Evolutionary conservation across 352 stramenopile genomes (phyloP).

Genomic region (Saprolegnia diclina): DNA sequence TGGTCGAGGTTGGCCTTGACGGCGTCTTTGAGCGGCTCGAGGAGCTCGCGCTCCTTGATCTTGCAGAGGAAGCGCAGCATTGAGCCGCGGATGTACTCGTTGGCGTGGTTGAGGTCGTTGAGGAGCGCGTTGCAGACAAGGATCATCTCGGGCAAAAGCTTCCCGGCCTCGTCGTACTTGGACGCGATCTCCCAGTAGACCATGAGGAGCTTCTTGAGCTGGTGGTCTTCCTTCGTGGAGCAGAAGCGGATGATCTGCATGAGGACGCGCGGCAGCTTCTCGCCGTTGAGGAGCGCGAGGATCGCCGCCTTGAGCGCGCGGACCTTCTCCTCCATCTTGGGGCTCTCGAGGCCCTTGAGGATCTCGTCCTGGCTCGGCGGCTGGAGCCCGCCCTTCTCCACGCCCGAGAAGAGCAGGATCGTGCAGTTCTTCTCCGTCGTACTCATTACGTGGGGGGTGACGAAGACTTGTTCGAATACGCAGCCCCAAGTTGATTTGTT

Average conservation of each 20-base stretch:
- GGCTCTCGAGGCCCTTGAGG: slow-evolving; percentile 95
- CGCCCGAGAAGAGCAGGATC: slow-evolving; percentile 25
- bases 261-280: slow-evolving; percentile 97
- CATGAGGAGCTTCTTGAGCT: slow-evolving; percentile 99
- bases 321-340: slow-evolving; percentile 94
- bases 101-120: slow-evolving; percentile 99
- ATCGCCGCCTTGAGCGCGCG: slow-evolving; percentile 98
- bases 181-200: slow-evolving; percentile 99
- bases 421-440: slow-evolving; percentile 28
- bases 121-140: slow-evolving; percentile 99
- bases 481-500: background rate
- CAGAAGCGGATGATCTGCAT: slow-evolving; percentile 99
- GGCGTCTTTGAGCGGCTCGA: slow-evolving; percentile 83
- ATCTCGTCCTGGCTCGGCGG: slow-evolving; percentile 92
- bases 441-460: background rate
- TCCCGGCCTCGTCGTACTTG: slow-evolving; percentile 94
- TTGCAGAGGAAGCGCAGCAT: slow-evolving; percentile 99
- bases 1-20: slow-evolving; percentile 98
- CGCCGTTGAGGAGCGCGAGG: slow-evolving; percentile 96
- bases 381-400: slow-evolving; percentile 24
- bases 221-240: slow-evolving; percentile 98
- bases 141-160: slow-evolving; percentile 99
- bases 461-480: background rate
- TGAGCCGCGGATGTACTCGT: slow-evolving; percentile 99
- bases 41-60: slow-evolving; percentile 96